A percentile compares a stretch with the other conserved stretches of the same genome.
Conservation (phyloP, 2,329 filamentous ascomycete genomes). For the Cladosporium oxysporum region DNA sequence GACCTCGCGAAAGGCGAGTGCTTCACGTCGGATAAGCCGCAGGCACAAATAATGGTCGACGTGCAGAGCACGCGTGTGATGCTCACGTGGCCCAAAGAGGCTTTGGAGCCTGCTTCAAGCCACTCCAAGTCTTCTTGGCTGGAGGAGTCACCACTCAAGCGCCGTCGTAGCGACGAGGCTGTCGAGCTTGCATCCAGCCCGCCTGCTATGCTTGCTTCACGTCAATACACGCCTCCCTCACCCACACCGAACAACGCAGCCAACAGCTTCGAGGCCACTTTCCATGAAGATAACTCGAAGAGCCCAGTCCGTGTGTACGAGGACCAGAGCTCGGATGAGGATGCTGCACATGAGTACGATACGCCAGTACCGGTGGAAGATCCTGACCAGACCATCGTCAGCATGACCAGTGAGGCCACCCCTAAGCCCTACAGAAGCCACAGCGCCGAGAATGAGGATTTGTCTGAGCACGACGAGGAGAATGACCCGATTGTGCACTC, state of each 20-base stretch:
- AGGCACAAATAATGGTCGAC: constrained; percentile 89
- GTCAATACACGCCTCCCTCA: constrained; percentile 55
- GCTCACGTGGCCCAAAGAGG: constrained; percentile 74
- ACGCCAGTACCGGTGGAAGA: constrained; percentile 25
- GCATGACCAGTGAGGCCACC: constrained; percentile 21
- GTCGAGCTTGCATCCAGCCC: constrained; percentile 57
- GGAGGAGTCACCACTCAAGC: constrained; percentile 63
- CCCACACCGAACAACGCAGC: constrained; percentile 64
- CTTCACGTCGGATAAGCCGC: constrained; percentile 86
- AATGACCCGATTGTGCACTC: constrained; percentile 92
- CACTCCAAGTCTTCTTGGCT: constrained; percentile 63
- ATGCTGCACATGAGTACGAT: constrained; percentile 32
- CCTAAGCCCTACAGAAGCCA: constrained; percentile 26
- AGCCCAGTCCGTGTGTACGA: constrained; percentile 70
- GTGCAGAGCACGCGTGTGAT: constrained; percentile 90
- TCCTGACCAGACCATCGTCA: constrained; percentile 14
- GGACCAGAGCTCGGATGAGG: constrained; percentile 63
- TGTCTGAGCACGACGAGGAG: constrained; percentile 83
- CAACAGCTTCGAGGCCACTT: constrained; percentile 48
- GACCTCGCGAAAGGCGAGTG: constrained; percentile 84
- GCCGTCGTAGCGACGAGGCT: constrained; percentile 43
- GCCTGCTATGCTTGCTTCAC: constrained; percentile 62
- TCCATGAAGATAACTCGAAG: constrained; percentile 43
- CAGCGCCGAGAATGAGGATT: constrained; percentile 55
- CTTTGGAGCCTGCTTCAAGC: constrained; percentile 52